Base-by-base conservation (phyloP, 1,284 basidiomycete genomes). In the Pholiota adiposa region DNA sequence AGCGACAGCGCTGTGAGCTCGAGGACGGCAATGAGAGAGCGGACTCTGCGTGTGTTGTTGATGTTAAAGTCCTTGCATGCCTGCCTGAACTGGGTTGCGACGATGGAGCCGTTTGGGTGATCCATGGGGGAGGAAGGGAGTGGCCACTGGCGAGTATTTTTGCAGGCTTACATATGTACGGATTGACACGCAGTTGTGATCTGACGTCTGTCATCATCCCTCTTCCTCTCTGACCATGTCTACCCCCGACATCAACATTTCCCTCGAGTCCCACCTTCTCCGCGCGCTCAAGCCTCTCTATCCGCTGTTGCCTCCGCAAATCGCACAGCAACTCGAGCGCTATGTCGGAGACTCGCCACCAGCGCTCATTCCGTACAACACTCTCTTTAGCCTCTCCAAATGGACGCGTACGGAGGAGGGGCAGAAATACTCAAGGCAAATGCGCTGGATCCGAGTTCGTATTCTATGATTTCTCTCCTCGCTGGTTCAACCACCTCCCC, bases 401-500 rank as follows among this genome's bases (percentile, higher is more conserved):
- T 93, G 91, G 91, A 73, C 86, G 23, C 82, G 85, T 43, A 81
- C 87, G 27, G 64, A 77, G 6, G 70, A 73, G 51, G 88, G 86
- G 6, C 65, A 67, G 50, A 65, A 69, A 0, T 71, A 74, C 76
- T 92, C 50, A 70, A 73, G 21, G 68, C 74, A 6, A 76, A 77
- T 52, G 72, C 73, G 5, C 73, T 92, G 60, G 74, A 85, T 62
- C 75, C 83, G 8, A 72, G 74, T 23, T 77, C 79, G 18, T 93
- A 90, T 70, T 76, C 80, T 11, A 91, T 91, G 83, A 74, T 92
- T 50, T 75, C 89, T n/a, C 76, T 93, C 25, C 83, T 93, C 2
- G 90, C 92, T 18, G 91, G 91, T 27, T 82, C 87, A 2, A 83
- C 79, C 34, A 88, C 90, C 16, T 88, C 88, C 5, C 91, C 92